Base-by-base conservation (phyloP, 176 grass and related monocot species). In the Chrysopogon serrulatus region DNA sequence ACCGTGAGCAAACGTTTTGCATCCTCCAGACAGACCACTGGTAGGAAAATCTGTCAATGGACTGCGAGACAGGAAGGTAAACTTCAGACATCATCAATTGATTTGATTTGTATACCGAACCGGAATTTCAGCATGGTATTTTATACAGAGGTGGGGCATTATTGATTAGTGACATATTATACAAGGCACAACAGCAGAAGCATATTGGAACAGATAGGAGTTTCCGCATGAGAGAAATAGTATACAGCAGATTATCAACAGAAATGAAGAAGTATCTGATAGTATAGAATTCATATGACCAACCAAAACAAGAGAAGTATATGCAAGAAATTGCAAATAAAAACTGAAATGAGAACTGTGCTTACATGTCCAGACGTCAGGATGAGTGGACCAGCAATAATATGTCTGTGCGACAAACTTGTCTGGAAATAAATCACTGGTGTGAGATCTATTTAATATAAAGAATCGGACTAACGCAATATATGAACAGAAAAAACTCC, bases 311-410 rank as follows among this genome's bases (percentile, higher is more conserved):
- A 78, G 36, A 0, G 4, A 28, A 35, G 72, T 75, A n/a, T 42
- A 3, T 26, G 32, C 31, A 10, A 24, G 21, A 17, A 53, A 60
- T 37, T 40, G 6, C 1, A 40, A 39, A 15, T 2, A 6, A 43
- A 63, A 59, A 78, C 15, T 11, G 37, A 57, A 28, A 60, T 4
- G 31, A 28, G 19, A 23, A 60, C 2, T 33, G 23, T 42, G 39
- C 35, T 30, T 61, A 62, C 74, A 41, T 60, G 5, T 42, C 75
- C 75, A 42, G 75, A 42, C 8, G 54, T 24, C 54, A 77, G 53
- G 74, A 77, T 77, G 34, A 61, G 21, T 37, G 51, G 74, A 61
- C 61, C 74, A 61, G 34, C 35, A 59, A 62, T 42, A 78, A 78
- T 36, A 41, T 62, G 24, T 24, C 32, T 40, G 21, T 13, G 21